Percentiles rank a stretch among this genome's conserved stretches.
These are phyloP conservation scores for Zasmidium angulare DNA, from an alignment of 2,329 filamentous ascomycete genomes.

Conservation along the genomic window DNA sequence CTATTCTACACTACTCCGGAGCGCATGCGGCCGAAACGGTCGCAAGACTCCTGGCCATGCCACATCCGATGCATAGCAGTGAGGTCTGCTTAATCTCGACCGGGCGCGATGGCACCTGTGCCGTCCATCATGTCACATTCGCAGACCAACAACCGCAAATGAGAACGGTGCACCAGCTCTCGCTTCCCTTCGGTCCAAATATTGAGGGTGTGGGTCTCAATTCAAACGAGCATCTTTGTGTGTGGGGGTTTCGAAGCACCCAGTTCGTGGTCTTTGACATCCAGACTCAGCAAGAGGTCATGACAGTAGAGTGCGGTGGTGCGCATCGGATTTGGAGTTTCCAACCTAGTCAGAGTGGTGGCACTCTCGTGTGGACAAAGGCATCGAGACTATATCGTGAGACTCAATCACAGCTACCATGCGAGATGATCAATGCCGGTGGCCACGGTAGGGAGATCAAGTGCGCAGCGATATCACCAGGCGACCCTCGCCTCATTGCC, in stretches of 20 bases:
- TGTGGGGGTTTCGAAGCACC: constrained; percentile 80
- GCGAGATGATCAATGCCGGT: constrained; percentile 60
- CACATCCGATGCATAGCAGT: not conserved
- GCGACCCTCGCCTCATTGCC: constrained; percentile 50
- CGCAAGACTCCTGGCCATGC: constrained; percentile 56
- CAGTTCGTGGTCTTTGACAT: constrained; percentile 82
- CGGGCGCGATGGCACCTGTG: constrained; percentile 73
- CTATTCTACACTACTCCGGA: constrained; percentile 18
- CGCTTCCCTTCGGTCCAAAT: constrained; percentile 70
- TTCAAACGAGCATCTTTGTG: constrained; percentile 56
- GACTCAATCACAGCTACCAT: constrained; percentile 17
- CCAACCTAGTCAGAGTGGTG: constrained; percentile 38
- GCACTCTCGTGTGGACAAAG: constrained; percentile 73
- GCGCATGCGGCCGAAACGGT: constrained; percentile 63
- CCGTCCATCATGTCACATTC: constrained; percentile 55
- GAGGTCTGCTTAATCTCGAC: constrained; percentile 63
- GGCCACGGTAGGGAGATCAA: constrained; percentile 88
- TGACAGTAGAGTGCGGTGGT: constrained; percentile 77
- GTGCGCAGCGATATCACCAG: constrained; percentile 50
- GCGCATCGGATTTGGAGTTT: constrained; percentile 76
- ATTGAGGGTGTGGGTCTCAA: constrained; percentile 71
- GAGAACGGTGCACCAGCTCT: constrained; percentile 64
- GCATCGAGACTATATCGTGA: constrained; percentile 42
- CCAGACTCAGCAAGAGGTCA: constrained; percentile 66
- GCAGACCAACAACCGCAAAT: constrained; percentile 38